Conservation (phyloP, 345 rosid genomes). For the Sisymbrium altissimum region DNA sequence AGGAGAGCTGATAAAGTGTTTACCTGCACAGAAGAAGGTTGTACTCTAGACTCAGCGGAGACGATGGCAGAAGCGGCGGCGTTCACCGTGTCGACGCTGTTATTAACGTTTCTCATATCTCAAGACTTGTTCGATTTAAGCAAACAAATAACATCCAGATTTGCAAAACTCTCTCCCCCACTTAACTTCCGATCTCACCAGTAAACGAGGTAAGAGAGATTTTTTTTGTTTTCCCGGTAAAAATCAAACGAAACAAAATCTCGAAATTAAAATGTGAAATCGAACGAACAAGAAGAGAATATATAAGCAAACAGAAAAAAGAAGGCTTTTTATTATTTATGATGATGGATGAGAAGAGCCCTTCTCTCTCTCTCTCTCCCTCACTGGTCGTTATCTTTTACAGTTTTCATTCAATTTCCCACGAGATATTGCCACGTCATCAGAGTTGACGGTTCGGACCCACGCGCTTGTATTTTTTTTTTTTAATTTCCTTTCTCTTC, state of each 20-base stretch:
- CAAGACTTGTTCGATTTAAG: neutral
- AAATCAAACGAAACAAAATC: neutral
- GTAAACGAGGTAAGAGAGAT: neutral
- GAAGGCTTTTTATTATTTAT: neutral
- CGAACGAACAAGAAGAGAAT: neutral
- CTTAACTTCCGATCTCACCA: conserved; percentile 35
- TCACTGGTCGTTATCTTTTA: conserved; percentile 52
- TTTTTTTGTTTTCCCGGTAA: neutral
- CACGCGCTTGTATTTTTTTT: conserved; percentile 17
- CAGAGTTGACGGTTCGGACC: conserved; percentile 34
- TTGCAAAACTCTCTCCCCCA: neutral
- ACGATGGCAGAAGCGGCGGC: conserved; percentile 93
- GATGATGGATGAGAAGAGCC: conserved; percentile 19
- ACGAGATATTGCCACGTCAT: conserved; percentile 54
- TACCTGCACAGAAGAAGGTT: conserved; percentile 63
- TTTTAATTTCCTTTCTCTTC: neutral
- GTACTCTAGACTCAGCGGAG: conserved; percentile 77
- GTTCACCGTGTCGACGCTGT: conserved; percentile 73
- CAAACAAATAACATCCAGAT: conserved; percentile 24
- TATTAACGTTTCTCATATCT: conserved; percentile 52
- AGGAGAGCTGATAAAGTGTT: neutral
- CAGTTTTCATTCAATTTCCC: conserved; percentile 51
- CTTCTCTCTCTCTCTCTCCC: conserved; percentile 14
- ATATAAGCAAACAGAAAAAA: neutral
- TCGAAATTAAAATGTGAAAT: neutral